These are phyloP conservation scores for Colletotrichum incanum DNA, from an alignment of 2,329 filamentous ascomycete species.

Conservation along the genomic window DNA sequence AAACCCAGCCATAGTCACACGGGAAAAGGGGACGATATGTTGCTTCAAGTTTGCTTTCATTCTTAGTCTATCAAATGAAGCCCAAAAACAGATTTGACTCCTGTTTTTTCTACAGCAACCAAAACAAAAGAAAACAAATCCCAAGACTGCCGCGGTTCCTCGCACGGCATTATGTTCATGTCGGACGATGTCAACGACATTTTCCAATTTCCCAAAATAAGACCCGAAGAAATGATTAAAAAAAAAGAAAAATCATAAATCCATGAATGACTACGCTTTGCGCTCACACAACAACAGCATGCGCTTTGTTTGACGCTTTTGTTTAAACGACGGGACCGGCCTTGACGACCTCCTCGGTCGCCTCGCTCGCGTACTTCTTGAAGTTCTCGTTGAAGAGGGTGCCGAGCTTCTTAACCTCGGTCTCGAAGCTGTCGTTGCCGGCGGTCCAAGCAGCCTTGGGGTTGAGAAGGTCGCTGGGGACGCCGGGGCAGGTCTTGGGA, in stretches of 20 bases:
- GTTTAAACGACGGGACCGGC: constrained; percentile 67
- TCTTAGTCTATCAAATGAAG: constrained; percentile 38
- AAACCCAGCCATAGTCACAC: neutral
- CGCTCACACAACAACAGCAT: neutral
- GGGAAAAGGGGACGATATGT: neutral
- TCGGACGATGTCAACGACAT: constrained; percentile 38
- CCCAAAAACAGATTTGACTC: constrained; percentile 21
- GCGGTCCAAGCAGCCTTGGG: constrained; percentile 93
- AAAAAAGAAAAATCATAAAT: constrained; percentile 20
- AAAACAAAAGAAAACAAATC: neutral
- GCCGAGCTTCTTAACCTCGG: constrained; percentile 92
- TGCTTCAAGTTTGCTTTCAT: constrained; percentile 20
- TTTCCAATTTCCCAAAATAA: constrained; percentile 26
- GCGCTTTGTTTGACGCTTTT: neutral
- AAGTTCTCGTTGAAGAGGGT: constrained; percentile 97
- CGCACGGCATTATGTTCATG: constrained; percentile 25
- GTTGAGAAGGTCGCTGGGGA: constrained; percentile 94
- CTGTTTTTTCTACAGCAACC: constrained; percentile 21
- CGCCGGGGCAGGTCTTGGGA: constrained; percentile 91
- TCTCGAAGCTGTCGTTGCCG: constrained; percentile 84
- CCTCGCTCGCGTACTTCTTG: constrained; percentile 91
- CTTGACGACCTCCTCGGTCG: constrained; percentile 83
- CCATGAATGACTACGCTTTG: constrained; percentile 26
- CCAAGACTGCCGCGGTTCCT: constrained; percentile 16
- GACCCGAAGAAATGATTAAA: constrained; percentile 31